These are phyloP conservation scores for Leccinum boreale DNA, from an alignment of 768 basidiomycete species.

Conservation along the genomic window DNA sequence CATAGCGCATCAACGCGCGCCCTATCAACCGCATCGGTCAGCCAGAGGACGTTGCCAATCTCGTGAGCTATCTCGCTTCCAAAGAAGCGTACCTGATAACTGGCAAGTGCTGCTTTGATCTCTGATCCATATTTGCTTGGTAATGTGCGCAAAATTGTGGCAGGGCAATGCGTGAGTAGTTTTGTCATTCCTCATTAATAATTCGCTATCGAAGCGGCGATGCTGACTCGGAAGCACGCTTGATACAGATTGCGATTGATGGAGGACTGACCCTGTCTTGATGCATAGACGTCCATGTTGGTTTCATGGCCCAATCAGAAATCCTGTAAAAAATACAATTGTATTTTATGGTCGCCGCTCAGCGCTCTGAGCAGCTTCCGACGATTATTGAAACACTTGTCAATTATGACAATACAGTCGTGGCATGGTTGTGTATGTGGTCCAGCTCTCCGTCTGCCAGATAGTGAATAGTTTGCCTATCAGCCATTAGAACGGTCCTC, in stretches of 20 bases:
- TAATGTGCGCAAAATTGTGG: background rate
- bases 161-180: background rate
- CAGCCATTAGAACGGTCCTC: no score
- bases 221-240: background rate
- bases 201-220: background rate
- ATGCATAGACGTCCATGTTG: background rate
- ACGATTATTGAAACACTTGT: background rate
- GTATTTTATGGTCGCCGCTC: background rate
- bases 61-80: constrained; percentile 37
- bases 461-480: background rate
- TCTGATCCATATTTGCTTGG: background rate
- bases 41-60: constrained; percentile 34
- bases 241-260: background rate
- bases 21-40: constrained; percentile 18
- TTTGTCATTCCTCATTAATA: no score
- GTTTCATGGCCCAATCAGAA: background rate
- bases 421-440: background rate
- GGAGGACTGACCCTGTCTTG: background rate
- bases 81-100: constrained; percentile 37
- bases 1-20: background rate
- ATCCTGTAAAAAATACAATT: background rate
- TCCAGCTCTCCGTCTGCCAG: background rate
- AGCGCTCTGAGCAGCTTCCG: background rate
- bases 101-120: constrained; percentile 16
- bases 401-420: background rate